Conservation (phyloP, 2,329 filamentous ascomycete species). For the Aspergillus tamarii region DNA sequence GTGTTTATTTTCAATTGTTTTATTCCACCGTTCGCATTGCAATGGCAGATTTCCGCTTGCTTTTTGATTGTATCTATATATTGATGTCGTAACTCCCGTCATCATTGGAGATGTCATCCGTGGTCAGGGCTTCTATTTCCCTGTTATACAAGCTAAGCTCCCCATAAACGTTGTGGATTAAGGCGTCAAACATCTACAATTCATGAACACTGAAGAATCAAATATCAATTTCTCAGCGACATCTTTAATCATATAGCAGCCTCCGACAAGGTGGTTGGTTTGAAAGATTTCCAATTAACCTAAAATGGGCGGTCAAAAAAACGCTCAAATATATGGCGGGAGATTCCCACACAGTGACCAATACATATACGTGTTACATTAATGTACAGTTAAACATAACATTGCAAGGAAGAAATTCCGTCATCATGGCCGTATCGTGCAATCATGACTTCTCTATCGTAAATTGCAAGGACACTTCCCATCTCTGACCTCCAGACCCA, state of each 20-base stretch:
- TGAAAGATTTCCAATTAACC: not conserved
- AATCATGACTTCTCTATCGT: conserved; percentile 54
- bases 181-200: not conserved
- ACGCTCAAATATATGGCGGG: not conserved
- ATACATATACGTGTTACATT: not conserved
- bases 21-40: conserved; percentile 4
- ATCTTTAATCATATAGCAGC: not conserved
- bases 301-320: not conserved
- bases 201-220: not conserved
- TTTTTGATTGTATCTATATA: not conserved
- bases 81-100: not conserved
- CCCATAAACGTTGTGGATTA: not conserved
- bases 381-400: not conserved
- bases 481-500: conserved; percentile 75
- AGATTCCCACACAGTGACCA: not conserved
- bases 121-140: not conserved
- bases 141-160: not conserved
- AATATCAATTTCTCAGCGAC: not conserved
- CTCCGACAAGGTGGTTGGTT: not conserved
- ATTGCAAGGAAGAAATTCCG: not conserved
- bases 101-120: not conserved
- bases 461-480: conserved; percentile 92
- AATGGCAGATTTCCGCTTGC: conserved; percentile 9
- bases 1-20: conserved; percentile 3
- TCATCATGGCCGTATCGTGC: not conserved